Base-by-base conservation (phyloP, 306 rosid genomes). In the Quercus dentata region DNA sequence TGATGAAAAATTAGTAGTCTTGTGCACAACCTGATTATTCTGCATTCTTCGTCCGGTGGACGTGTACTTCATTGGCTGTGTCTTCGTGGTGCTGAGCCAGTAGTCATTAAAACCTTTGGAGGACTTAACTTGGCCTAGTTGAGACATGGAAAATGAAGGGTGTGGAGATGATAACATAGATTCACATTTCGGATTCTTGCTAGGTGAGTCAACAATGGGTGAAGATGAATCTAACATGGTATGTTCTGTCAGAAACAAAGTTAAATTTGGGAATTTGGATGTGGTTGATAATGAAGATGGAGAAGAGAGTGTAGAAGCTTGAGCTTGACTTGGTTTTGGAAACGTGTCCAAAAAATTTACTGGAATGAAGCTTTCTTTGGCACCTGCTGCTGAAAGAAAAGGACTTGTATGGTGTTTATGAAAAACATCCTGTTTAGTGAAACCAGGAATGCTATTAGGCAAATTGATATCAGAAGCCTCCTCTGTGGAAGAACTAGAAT, bases 341-440 rank as follows among this genome's bases (percentile, higher is more conserved):
- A 94, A 89, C 14, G 92, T 81, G 74, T 94, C 91, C 82, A 94
- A 80, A 49, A 92, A 90, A 70, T 91, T 87, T 74, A 90, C 77
- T 65, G 94, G 97, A 51, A 80, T 65, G n/a, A 83, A 85, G 65
- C 70, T 76, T 56, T 74, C 83, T 71, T 83, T 79, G 61, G 31
- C 57, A 31, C 59, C 76, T 56, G 81, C 46, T 71, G 77, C 38
- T 68, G 80, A 44, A 81, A 74, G 0, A 76, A 76, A 18, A 12
- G 77, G 86, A 68, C 56, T 76, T 76, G 61, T 68, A 72, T 27
- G 76, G 69, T 78, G 81, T 71, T 7, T 69, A 51, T 75, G 65
- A 28, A 49, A 35, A 57, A 81, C 35, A 55, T 81, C 78, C 79
- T 87, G 76, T 73, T 63, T 74, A 76, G 75, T 21, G 83, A 75